Conservation (phyloP, 2,329 filamentous ascomycete species). For the Canariomyces notabilis region DNA sequence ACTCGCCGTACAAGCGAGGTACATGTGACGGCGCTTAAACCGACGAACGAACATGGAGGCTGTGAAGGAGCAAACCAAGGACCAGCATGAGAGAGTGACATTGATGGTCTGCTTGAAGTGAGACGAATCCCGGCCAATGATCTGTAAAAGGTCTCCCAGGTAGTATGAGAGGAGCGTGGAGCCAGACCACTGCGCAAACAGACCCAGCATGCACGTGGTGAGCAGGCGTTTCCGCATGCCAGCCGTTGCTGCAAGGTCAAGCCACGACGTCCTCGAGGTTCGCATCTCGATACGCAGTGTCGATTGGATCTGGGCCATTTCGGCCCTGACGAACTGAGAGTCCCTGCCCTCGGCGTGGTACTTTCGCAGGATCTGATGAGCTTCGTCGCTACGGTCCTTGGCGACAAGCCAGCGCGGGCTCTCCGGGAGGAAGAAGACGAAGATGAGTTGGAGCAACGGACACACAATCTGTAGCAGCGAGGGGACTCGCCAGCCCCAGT, state of each 20-base stretch:
- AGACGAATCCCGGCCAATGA: conserved; percentile 37
- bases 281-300: conserved; percentile 25
- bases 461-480: conserved; percentile 40
- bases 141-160: conserved; percentile 36
- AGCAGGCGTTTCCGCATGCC: conserved; percentile 34
- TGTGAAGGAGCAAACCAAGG: conserved; percentile 34
- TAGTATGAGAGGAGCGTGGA: conserved; percentile 43
- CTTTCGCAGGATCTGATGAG: conserved; percentile 44
- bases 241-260: conserved; percentile 30
- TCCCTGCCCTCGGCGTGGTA: conserved; percentile 44
- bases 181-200: conserved; percentile 47
- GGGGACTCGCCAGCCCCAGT: conserved; percentile 40
- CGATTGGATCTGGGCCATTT: neutral
- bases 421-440: conserved; percentile 44
- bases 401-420: conserved; percentile 48
- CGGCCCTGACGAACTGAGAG: conserved; percentile 24
- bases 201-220: conserved; percentile 40
- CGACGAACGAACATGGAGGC: conserved; percentile 36
- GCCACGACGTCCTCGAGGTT: conserved; percentile 33
- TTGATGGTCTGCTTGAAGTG: conserved; percentile 35
- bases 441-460: conserved; percentile 34
- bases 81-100: conserved; percentile 38
- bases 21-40: conserved; percentile 42
- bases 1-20: conserved; percentile 41
- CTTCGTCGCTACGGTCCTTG: conserved; percentile 35